Base-by-base conservation (phyloP, 257 asterid genomes). In the Plectranthus barbatus region DNA sequence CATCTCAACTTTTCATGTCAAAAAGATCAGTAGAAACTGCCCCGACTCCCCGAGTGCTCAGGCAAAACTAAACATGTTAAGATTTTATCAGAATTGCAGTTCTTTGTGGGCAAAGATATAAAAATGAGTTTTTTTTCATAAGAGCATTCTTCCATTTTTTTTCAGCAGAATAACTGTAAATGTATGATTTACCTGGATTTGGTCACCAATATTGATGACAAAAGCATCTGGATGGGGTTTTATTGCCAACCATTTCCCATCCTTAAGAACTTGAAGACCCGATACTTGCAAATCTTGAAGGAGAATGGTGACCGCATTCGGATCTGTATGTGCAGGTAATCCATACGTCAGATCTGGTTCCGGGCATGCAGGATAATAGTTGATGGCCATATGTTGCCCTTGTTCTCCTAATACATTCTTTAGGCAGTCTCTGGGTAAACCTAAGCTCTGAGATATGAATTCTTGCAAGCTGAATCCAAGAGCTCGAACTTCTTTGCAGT, bases 311-410 rank as follows among this genome's bases (percentile, higher is more conserved):
- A 91, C 85, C 14, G 90, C 83, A 48, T 86, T 88, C 5, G 96
- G 98, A 66, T 91, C 98, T 0, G 96, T 88, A 67, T 91, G 98
- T 0, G 84, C 87, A 0, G 98, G 98, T 34, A 91, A 80, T 7
- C 98, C 98, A 4, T 69, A 88, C 0, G 98, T 88, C 23, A 91
- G 77, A 12, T 86, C 91, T 0, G 98, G 98, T 71, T 88, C 66
- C 0, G 98, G 98, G 60, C 98, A 91, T 0, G 95, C 83, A 0
- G 98, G 98, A 66, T 91, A 91, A 37, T 77, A 88, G 66, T 91
- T 91, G 44, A 88, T 29, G 12, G 98, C 96, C 96, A 91, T 88
- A 47, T 91, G 98, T 50, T 91, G 98, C 8, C 96, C 96, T 67
- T 86, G 98, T 18, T 84, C 92, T 17, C 98, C 96, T 51, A 88